Base-by-base conservation (phyloP, 2,329 filamentous ascomycete genomes). In the Chaetomiaceae sp. region DNA sequence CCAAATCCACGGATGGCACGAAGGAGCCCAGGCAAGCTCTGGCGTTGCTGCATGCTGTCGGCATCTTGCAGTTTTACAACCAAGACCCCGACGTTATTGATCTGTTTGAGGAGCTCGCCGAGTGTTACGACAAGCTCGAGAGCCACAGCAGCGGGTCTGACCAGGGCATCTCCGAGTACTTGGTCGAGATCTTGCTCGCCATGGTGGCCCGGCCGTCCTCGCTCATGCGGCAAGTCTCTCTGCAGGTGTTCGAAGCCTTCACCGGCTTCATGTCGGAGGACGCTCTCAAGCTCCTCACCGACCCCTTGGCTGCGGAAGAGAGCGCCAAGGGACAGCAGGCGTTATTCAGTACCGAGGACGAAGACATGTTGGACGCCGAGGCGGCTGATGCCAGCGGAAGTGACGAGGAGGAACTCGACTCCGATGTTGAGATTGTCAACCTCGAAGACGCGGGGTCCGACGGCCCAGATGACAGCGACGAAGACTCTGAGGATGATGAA, bases 121-220 rank as follows among this genome's bases (percentile, higher is more conserved):
- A 85, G 53, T 90, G 86, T 65, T 86, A 85, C 53, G 77, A 86
- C 38, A 83, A 82, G 62, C 74, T 86, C 44, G 77, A 81, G 54
- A 74, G 76, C 45, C 77, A 82, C 58, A 72, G 76, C 44, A 69
- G 70, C 0, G 75, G 81, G 56, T 69, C 79, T 34, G 73, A 81
- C 60, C 68, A 72, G 1, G 79, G 78, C 6, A 74, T 75, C 10
- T 86, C 89, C 0, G 83, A 88, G 62, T 77, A 89, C 21, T 70
- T 96, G 8, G 83, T 96, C 2, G 93, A 97, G 63, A 87, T 97
- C 45, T 70, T 99, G 7, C 74, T 97, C n/a, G 88, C 89, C 46
- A 89, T 97, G 70, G 81, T 95, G 2, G 88, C 90, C 0, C 89
- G 89, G 55, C 87, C 86, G 3, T 96, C 91, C 1, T 82, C 85